Evolutionary conservation across 257 asterid species (phyloP).

Genomic region (Dorcoceras hygrometricum): DNA sequence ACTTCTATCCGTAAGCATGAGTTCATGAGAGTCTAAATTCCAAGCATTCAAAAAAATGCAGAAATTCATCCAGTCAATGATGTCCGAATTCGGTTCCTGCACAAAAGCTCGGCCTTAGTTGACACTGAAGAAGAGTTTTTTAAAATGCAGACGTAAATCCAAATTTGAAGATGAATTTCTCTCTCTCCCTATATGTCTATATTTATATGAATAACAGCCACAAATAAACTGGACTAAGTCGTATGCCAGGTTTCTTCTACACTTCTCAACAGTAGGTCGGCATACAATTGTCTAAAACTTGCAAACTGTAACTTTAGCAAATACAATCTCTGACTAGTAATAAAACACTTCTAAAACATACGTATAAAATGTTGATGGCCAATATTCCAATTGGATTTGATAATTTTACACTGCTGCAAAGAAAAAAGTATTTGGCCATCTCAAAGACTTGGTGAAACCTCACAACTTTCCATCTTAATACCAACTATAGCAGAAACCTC

Average conservation of each 20-base stretch:
- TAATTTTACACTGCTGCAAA: background rate
- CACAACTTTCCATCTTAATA: too few relatives aligned
- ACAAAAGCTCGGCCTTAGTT: background rate
- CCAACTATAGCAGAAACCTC: background rate
- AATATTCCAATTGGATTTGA: background rate
- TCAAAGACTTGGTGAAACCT: background rate
- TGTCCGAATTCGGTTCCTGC: conserved; percentile 55
- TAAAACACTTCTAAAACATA: background rate
- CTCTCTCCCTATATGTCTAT: too few relatives aligned
- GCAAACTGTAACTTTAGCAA: too few relatives aligned
- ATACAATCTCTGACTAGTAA: background rate
- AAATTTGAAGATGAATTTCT: too few relatives aligned
- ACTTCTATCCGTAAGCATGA: conserved; percentile 33
- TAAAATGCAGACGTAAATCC: background rate
- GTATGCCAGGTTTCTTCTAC: too few relatives aligned
- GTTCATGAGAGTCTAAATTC: conserved; percentile 63
- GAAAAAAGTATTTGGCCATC: background rate
- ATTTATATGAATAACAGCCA: too few relatives aligned
- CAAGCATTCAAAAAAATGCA: conserved; percentile 81
- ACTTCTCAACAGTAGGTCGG: too few relatives aligned
- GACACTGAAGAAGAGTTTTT: background rate
- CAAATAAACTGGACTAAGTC: too few relatives aligned
- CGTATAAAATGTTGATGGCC: background rate
- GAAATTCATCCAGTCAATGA: conserved; percentile 80
- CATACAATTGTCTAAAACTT: too few relatives aligned